Evolutionary conservation across 106 monocot genomes (phyloP).

Genomic region (Phalaenopsis equestris): DNA sequence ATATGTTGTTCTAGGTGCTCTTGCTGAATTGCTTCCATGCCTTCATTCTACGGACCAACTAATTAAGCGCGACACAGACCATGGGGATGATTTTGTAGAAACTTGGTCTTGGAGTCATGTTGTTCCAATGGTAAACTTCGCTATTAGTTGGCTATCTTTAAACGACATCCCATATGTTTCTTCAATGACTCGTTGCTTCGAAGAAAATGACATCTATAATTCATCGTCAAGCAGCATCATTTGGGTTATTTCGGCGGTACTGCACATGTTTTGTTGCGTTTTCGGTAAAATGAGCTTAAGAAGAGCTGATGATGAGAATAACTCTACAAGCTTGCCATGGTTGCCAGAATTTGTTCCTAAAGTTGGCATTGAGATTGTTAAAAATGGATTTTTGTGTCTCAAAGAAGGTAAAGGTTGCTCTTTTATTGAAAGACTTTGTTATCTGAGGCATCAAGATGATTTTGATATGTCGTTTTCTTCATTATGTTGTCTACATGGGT

Average conservation of each 20-base stretch:
- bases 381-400: conserved; percentile 49
- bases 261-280: conserved; percentile 62
- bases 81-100: conserved; percentile 29
- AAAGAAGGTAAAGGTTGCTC: conserved; percentile 23
- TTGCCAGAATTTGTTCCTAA: conserved; percentile 80
- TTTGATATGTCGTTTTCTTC: conserved; percentile 50
- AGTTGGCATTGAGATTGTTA: conserved; percentile 70
- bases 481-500: conserved; percentile 61
- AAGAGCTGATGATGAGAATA: not conserved
- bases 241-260: conserved; percentile 71
- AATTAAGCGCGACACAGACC: conserved; percentile 13
- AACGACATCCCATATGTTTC: conserved; percentile 36
- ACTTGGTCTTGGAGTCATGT: conserved; percentile 84
- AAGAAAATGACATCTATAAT: conserved; percentile 14
- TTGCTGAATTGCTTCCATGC: conserved; percentile 60
- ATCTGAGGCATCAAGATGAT: conserved; percentile 34
- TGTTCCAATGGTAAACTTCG: conserved; percentile 72
- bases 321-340: conserved; percentile 41
- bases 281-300: conserved; percentile 41
- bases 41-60: conserved; percentile 66
- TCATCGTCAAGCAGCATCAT: conserved; percentile 24
- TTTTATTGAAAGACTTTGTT: conserved; percentile 38
- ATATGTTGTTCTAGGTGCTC: conserved; percentile 57
- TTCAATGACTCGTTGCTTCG: conserved; percentile 15
- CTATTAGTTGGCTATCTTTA: conserved; percentile 60